Percentiles rank a stretch among this genome's conserved stretches.
These are phyloP conservation scores for Neonectria faginata DNA, from an alignment of 2,329 filamentous ascomycete genomes.

Conservation along the genomic window DNA sequence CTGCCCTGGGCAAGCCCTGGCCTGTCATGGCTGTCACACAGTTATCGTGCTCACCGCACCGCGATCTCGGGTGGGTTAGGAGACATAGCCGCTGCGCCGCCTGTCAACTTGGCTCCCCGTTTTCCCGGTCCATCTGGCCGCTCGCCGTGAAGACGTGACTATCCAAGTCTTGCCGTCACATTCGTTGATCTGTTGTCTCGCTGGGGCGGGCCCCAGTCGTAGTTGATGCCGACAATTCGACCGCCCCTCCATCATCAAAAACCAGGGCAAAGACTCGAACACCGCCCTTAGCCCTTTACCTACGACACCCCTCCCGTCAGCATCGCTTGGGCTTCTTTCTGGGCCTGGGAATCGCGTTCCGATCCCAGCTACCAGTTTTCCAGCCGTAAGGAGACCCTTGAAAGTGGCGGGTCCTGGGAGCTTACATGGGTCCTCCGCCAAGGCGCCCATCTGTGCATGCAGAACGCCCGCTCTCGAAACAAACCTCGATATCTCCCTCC, in stretches of 20 bases:
- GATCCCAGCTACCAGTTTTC: conserved; percentile 29
- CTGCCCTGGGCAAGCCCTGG: conserved; percentile 20
- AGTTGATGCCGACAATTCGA: conserved; percentile 19
- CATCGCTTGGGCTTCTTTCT: conserved; percentile 14
- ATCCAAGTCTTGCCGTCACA: conserved; percentile 33
- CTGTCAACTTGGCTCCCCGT: conserved; percentile 29
- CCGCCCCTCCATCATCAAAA: conserved; percentile 16
- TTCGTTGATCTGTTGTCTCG: conserved; percentile 44
- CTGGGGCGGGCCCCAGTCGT: conserved; percentile 40
- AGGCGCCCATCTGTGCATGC: conserved; percentile 45
- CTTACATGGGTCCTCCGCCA: conserved; percentile 36
- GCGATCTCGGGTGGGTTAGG: conserved; percentile 42
- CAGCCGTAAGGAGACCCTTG: conserved; percentile 38
- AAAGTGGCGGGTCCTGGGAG: conserved; percentile 34
- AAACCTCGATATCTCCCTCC: conserved; percentile 39
- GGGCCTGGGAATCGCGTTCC: conserved; percentile 17
- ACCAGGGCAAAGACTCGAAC: neutral
- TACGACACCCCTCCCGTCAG: conserved; percentile 35
- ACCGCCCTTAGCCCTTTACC: conserved; percentile 6
- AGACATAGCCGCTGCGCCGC: conserved; percentile 19
- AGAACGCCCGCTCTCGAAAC: conserved; percentile 41
- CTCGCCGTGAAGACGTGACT: conserved; percentile 30
- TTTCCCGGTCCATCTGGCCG: conserved; percentile 39
- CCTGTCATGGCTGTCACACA: conserved; percentile 20
- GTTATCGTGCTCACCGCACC: conserved; percentile 41